Evolutionary conservation across 1,139 yeast species (phyloP).

Genomic region (Geotrichum candidum): DNA sequence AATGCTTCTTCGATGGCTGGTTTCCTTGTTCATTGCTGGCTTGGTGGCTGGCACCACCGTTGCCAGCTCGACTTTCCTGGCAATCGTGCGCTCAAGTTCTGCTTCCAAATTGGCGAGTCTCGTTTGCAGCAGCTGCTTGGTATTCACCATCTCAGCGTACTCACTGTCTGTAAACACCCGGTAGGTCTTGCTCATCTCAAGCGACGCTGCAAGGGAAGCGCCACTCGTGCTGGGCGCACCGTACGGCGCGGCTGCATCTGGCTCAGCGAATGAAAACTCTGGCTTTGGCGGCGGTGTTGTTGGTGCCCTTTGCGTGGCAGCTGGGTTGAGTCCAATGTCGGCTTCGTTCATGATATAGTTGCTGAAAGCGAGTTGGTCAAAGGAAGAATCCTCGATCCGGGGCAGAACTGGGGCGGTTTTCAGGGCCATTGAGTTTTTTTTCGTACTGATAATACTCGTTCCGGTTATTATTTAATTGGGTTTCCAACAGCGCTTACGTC

Average conservation of each 20-base stretch:
- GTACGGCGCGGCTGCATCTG: neutral
- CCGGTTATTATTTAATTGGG: neutral
- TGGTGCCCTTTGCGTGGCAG: neutral
- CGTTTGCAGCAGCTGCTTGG: neutral
- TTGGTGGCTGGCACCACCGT: neutral
- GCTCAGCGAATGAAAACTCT: neutral
- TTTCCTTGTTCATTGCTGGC: neutral
- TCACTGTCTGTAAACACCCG: neutral
- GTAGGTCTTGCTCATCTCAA: neutral
- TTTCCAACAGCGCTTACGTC: too few relatives aligned
- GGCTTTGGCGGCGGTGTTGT: neutral
- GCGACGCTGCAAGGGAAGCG: neutral
- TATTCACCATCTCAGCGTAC: neutral
- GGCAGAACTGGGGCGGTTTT: slow-evolving; percentile 6
- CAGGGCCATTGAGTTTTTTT: neutral
- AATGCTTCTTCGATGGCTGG: neutral
- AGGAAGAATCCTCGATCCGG: slow-evolving; percentile 2
- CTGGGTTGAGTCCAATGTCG: neutral
- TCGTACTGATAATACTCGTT: neutral
- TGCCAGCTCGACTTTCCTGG: neutral
- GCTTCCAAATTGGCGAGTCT: neutral
- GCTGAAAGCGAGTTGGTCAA: slow-evolving; percentile 9
- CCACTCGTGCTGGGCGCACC: neutral
- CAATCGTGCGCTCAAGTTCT: neutral
- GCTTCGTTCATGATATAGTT: neutral